These are phyloP conservation scores for Coemansia sp. DNA, from an alignment of 192 early-diverging fungal genomes.

Conservation along the genomic window DNA sequence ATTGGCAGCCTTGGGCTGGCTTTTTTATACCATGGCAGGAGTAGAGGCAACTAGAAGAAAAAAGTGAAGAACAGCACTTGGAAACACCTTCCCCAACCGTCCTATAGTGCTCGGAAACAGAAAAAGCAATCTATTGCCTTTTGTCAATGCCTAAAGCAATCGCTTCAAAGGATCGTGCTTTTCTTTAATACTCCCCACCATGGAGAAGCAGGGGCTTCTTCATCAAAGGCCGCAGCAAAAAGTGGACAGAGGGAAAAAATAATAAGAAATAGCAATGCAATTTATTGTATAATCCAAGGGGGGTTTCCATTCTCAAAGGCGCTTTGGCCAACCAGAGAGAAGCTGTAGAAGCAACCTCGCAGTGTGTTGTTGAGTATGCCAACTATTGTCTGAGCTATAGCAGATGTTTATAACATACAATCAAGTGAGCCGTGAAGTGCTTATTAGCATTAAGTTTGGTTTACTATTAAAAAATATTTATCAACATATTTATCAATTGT, in stretches of 20 bases:
- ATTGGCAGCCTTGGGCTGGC: too few relatives aligned
- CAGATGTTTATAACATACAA: neutral
- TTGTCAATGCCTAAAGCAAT: neutral
- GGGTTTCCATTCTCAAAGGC: neutral
- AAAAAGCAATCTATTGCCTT: neutral
- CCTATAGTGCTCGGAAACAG: neutral
- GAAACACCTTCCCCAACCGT: neutral
- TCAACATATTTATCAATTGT: neutral
- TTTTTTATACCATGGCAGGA: too few relatives aligned
- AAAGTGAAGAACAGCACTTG: neutral
- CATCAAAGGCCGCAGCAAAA: too few relatives aligned
- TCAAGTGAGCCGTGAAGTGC: neutral
- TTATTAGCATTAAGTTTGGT: neutral
- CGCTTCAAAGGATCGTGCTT: neutral
- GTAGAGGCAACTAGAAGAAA: too few relatives aligned
- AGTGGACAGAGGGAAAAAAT: neutral
- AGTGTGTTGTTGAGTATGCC: neutral
- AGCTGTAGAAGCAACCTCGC: neutral
- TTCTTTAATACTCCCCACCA: too few relatives aligned
- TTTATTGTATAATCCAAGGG: neutral
- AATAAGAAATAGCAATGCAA: neutral
- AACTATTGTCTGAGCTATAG: neutral
- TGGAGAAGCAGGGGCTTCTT: too few relatives aligned
- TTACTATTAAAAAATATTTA: slow-evolving; percentile 5
- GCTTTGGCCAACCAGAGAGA: neutral